A percentile compares a stretch with the other conserved stretches of the same genome.
Conservation (phyloP, 2,329 filamentous ascomycete genomes). For the Botrytis cinerea region DNA sequence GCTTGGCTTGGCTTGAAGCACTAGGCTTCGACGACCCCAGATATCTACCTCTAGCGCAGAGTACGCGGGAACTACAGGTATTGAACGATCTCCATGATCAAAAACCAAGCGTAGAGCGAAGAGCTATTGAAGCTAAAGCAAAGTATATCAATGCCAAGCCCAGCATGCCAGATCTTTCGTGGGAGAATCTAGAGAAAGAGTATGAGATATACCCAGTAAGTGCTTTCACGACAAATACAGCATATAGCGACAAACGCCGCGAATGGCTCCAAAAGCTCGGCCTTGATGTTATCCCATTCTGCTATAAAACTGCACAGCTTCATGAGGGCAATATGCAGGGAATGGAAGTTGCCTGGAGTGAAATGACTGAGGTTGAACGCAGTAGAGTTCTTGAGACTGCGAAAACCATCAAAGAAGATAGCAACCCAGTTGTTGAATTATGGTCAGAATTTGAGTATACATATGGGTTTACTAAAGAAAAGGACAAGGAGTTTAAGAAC, state of each 20-base stretch:
- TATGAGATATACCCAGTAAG: slow-evolving; percentile 15
- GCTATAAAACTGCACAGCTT: neutral
- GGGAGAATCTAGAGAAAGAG: neutral
- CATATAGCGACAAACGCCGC: neutral
- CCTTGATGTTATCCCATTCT: neutral
- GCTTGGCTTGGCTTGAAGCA: neutral
- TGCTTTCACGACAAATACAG: neutral
- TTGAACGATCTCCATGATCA: neutral
- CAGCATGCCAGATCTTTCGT: neutral
- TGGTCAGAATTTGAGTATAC: neutral
- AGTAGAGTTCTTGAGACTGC: neutral
- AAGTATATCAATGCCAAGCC: neutral
- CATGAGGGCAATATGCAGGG: slow-evolving; percentile 5
- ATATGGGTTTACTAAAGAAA: neutral
- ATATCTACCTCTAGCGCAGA: neutral
- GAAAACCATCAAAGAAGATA: neutral
- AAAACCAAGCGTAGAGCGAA: slow-evolving; percentile 1
- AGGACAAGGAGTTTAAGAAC: neutral
- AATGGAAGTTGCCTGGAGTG: neutral
- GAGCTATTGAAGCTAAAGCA: slow-evolving; percentile 12
- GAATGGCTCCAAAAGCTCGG: neutral
- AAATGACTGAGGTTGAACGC: neutral
- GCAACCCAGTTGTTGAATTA: neutral
- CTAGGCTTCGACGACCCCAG: neutral
- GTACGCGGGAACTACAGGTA: neutral